Evolutionary conservation across 2,329 filamentous ascomycete genomes (phyloP), one percentile per base, ranked within the genome.

Genomic region (Aureobasidium vineae): DNA sequence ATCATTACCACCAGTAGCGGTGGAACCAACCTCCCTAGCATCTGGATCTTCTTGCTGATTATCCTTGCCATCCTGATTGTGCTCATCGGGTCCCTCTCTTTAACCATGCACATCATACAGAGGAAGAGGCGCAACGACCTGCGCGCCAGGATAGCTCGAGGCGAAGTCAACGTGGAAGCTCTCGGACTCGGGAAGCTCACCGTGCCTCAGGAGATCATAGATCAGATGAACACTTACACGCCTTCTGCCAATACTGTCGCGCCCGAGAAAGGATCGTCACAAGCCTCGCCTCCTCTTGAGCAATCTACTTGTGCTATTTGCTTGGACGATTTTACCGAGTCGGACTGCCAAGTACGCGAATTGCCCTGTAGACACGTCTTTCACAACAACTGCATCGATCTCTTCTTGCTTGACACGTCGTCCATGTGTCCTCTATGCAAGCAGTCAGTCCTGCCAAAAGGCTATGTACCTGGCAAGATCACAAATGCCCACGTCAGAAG

Each of bases 401-500:
- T 88, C 26, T 97, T 95, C 72, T 81, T 98, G 15, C 83, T 84
- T 50, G 83, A 87, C 65, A 89, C 89, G 74, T 96, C 90, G 74
- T 96, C 91, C 21, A 82, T 97, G 1, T 99, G 95, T 73, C 94
- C 95, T 0, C 82, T 96, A 71, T 99, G 95, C 81, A 97, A 97
- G 76, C 86, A 88, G 68, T 90, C 86, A 59, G 91, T 93, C 72
- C 79, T 97, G 0, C 92, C 93, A 72, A 75, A 71, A 79, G 91
- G 82, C 21, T 83, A 78, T 63, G 82, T 80, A 68, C 80, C 81
- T 0, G 79, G 81, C 0, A 82, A 83, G 21, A 87, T 96, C 49
- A 96, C 92, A 5, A 95, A 96, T 71, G 84, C 85, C 19, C 96
- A 96, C 90, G 92, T 96, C 6, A 87, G 90, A 23, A 85, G 90